Evolutionary conservation across 345 rosid genomes (phyloP).

Genomic region (Citrus mangshanensis): DNA sequence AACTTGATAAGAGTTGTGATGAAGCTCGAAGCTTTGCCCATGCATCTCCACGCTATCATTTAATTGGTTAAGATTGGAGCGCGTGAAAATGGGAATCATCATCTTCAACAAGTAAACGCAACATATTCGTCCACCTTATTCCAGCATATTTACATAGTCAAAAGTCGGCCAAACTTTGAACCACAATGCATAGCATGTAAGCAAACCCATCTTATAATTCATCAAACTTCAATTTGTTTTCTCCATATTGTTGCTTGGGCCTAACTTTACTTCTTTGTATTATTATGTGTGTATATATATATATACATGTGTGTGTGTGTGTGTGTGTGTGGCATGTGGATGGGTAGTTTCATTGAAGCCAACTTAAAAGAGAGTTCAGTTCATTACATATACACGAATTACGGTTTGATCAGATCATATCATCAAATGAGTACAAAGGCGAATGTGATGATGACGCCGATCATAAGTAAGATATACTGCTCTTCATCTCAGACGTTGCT

Average conservation of each 20-base stretch:
- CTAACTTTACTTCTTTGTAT: background rate
- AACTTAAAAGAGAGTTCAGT: background rate
- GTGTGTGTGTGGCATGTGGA: too few species aligned
- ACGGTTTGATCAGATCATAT: too few species aligned
- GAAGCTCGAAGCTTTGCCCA: background rate
- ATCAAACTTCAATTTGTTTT: background rate
- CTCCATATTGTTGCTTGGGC: background rate
- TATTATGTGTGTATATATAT: background rate
- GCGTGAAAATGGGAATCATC: conserved; percentile 4
- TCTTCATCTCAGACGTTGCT: conserved; percentile 51
- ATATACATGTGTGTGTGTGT: rapidly evolving
- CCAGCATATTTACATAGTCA: background rate
- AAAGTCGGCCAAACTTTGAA: conserved; percentile 30
- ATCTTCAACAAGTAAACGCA: conserved; percentile 17
- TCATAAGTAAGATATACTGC: conserved; percentile 71
- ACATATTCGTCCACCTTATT: too few species aligned
- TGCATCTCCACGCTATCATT: background rate
- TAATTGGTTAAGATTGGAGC: background rate
- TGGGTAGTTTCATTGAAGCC: background rate
- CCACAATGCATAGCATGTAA: background rate
- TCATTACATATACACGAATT: background rate
- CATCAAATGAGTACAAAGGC: conserved; percentile 10
- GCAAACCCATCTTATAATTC: background rate
- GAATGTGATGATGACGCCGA: conserved; percentile 11
- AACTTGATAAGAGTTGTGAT: background rate